phyloP scores from a whole-genome alignment of 2,329 filamentous ascomycete genomes.

The Ophiostoma tasmaniense region DNA sequence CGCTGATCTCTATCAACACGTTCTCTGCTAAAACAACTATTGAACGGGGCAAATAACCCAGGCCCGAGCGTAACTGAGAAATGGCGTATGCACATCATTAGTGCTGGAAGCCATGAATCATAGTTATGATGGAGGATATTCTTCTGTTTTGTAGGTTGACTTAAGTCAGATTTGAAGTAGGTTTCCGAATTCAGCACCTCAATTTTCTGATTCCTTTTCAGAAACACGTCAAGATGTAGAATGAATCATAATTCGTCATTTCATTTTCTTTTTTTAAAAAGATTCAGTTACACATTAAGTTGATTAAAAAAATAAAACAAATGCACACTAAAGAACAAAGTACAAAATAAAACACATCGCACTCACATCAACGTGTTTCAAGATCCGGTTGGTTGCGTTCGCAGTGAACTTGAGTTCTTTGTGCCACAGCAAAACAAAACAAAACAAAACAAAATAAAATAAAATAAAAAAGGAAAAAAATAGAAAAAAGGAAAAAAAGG shows the following conservation, averaged over 20 bases:
- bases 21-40: not conserved
- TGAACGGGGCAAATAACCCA: not conserved
- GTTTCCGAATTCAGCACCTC: too few species aligned
- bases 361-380: not conserved
- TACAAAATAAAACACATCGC: not conserved
- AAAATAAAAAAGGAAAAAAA: too few species aligned
- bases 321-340: not conserved
- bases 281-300: too few species aligned
- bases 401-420: too few species aligned
- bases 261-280: too few species aligned
- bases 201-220: too few species aligned
- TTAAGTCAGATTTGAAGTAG: too few species aligned
- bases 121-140: not conserved
- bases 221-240: too few species aligned
- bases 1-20: not conserved
- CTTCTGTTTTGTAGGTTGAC: too few species aligned
- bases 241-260: too few species aligned
- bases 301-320: not conserved
- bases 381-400: not conserved
- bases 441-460: too few species aligned
- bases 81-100: not conserved
- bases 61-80: not conserved
- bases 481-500: not conserved
- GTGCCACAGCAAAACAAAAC: too few species aligned
- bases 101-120: not conserved